Evolutionary conservation across 495 filamentous ascomycete species (phyloP).

Genomic region (Penicillium steckii): DNA sequence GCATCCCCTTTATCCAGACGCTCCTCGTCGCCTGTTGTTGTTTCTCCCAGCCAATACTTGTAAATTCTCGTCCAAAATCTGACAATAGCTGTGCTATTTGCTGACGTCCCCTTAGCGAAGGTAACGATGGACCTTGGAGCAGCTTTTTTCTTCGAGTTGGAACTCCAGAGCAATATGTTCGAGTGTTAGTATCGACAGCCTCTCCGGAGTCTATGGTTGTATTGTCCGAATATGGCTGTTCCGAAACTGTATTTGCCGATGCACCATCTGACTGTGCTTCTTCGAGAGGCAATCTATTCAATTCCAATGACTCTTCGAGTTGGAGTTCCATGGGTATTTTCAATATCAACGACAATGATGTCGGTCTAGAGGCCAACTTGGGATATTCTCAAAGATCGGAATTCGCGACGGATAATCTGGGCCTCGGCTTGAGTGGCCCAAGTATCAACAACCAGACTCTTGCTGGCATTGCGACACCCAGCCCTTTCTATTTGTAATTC

Average conservation of each 20-base stretch:
- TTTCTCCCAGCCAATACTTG: slow-evolving; percentile 22
- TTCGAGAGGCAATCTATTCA: slow-evolving; percentile 19
- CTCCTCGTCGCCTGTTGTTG: slow-evolving; percentile 14
- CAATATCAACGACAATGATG: slow-evolving; percentile 13
- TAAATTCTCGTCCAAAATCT: not conserved
- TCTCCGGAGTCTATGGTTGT: slow-evolving; percentile 24
- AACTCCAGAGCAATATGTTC: slow-evolving; percentile 15
- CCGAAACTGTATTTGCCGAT: slow-evolving; percentile 11
- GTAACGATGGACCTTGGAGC: slow-evolving; percentile 26
- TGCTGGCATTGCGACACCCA: slow-evolving; percentile 17
- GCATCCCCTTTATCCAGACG: slow-evolving; percentile 1
- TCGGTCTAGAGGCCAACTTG: slow-evolving; percentile 21
- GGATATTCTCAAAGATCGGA: slow-evolving; percentile 16
- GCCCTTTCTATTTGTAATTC: slow-evolving; percentile 22
- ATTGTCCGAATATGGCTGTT: slow-evolving; percentile 21
- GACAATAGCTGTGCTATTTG: not conserved
- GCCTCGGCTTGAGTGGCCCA: slow-evolving; percentile 10
- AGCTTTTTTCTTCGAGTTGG: slow-evolving; percentile 19
- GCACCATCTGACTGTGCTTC: slow-evolving; percentile 19
- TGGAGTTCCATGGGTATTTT: slow-evolving; percentile 17
- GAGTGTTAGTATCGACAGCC: slow-evolving; percentile 20
- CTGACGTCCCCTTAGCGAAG: slow-evolving; percentile 13
- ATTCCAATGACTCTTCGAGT: slow-evolving; percentile 14
- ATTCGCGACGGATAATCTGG: slow-evolving; percentile 13
- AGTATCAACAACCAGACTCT: slow-evolving; percentile 19